Conservation (phyloP, 129 eudicot genomes). For the Scalesia atractyloides region DNA sequence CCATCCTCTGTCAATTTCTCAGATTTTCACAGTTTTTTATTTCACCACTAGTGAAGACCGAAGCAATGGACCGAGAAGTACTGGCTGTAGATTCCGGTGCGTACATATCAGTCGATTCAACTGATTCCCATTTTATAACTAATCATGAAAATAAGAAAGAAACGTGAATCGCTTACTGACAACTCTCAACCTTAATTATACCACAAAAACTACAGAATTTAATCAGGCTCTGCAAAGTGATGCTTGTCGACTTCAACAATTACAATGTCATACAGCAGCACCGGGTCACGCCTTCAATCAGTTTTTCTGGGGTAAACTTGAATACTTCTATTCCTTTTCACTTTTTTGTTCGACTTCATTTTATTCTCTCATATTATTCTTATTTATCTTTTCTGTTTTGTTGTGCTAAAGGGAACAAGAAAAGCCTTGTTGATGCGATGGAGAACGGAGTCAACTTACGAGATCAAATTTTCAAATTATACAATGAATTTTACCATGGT, state of each 20-base stretch:
- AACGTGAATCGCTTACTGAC: conserved; percentile 17
- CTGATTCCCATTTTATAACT: neutral
- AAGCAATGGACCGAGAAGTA: conserved; percentile 97
- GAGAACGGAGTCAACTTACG: conserved; percentile 88
- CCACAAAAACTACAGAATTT: conserved; percentile 54
- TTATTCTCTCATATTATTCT: neutral
- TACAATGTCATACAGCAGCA: conserved; percentile 90
- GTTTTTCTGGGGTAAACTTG: conserved; percentile 72
- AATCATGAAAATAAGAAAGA: conserved; percentile 2
- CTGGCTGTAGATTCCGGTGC: conserved; percentile 95
- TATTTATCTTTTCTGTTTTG: conserved; percentile 14
- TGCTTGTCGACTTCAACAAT: conserved; percentile 88
- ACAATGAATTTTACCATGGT: conserved; percentile 73
- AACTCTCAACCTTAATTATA: conserved; percentile 18
- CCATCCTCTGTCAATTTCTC: conserved; percentile 25
- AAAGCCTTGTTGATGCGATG: conserved; percentile 87
- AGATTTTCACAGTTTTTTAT: conserved; percentile 93
- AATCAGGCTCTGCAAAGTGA: conserved; percentile 91
- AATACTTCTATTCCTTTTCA: conserved; percentile 3
- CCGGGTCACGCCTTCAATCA: conserved; percentile 83
- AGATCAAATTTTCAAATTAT: conserved; percentile 61
- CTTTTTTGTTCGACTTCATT: conserved; percentile 1
- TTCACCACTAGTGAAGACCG: conserved; percentile 83
- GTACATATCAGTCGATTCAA: conserved; percentile 15
- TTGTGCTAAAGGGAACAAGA: conserved; percentile 72